phyloP scores from a whole-genome alignment of 768 basidiomycete species.

The Rhodocollybia butyracea region DNA sequence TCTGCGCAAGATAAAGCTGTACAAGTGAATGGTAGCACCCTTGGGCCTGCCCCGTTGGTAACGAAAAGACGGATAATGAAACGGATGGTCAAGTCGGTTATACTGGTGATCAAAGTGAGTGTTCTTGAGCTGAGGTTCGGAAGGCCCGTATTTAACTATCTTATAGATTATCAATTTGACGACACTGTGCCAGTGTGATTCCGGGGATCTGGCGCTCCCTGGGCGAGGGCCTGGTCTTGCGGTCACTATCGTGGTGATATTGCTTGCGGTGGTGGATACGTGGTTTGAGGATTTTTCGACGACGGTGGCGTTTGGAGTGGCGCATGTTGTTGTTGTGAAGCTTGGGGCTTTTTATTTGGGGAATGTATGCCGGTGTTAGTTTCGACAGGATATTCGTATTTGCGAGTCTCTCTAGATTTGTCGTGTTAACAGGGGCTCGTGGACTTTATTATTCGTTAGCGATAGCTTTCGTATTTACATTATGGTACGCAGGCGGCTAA shows the following conservation, averaged over 20 bases:
- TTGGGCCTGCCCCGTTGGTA: too few relatives aligned
- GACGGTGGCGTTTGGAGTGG: constrained; percentile 17
- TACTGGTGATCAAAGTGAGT: constrained; percentile 25
- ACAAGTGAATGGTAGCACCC: too few relatives aligned
- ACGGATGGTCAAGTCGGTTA: constrained; percentile 22
- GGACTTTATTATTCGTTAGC: too few relatives aligned
- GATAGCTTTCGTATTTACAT: too few relatives aligned
- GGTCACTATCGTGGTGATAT: constrained; percentile 15
- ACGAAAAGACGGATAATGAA: not conserved
- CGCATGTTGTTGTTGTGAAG: constrained; percentile 18
- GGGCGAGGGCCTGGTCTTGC: constrained; percentile 1
- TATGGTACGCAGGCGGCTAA: too few relatives aligned
- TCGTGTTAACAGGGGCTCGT: too few relatives aligned
- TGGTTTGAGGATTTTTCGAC: constrained; percentile 20
- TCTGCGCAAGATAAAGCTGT: not conserved
- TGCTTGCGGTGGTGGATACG: constrained; percentile 23
- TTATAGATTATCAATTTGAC: constrained; percentile 9
- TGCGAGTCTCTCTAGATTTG: too few relatives aligned
- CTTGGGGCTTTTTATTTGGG: not conserved
- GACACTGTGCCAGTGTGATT: constrained; percentile 16
- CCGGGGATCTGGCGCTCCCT: not conserved
- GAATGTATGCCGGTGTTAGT: not conserved
- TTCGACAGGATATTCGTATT: too few relatives aligned
- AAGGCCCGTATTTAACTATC: not conserved
- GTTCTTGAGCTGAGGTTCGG: not conserved